These are phyloP conservation scores for Spathaspora jeffriesii DNA, from an alignment of 1,139 yeast species.

Conservation along the genomic window DNA sequence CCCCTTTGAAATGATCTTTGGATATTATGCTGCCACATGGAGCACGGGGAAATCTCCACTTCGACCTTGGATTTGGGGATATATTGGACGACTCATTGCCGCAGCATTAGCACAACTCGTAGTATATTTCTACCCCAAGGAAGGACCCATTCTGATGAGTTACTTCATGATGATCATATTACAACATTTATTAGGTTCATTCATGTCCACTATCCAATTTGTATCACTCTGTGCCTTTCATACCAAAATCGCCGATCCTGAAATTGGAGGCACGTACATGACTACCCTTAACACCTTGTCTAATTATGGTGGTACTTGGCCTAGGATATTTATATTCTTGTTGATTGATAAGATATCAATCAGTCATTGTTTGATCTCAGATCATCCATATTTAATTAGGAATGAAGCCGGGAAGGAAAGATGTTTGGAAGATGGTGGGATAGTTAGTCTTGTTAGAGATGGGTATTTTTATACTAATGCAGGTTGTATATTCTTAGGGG, in stretches of 20 bases:
- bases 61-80: constrained; percentile 89
- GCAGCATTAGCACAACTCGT: constrained; percentile 77
- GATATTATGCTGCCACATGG: constrained; percentile 97
- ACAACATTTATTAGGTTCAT: constrained; percentile 84
- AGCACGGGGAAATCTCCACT: constrained; percentile 73
- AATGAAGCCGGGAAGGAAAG: constrained; percentile 40
- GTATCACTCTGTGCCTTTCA: constrained; percentile 95
- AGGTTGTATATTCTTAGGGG: constrained; percentile 69
- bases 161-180: constrained; percentile 73
- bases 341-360: constrained; percentile 79
- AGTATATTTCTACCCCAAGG: constrained; percentile 69
- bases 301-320: constrained; percentile 98
- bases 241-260: constrained; percentile 93
- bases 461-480: constrained; percentile 84
- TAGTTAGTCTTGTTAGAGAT: constrained; percentile 57
- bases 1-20: constrained; percentile 94
- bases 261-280: constrained; percentile 98
- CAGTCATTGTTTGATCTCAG: constrained; percentile 48
- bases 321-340: constrained; percentile 72
- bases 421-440: constrained; percentile 60
- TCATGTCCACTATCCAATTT: constrained; percentile 94
- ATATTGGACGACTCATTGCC: constrained; percentile 77
- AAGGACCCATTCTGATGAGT: constrained; percentile 40
- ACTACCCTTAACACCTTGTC: constrained; percentile 90
- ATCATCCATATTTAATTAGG: constrained; percentile 14